Percentiles rank a stretch among this genome's conserved stretches.
Conservation (phyloP, 208 protist genomes). For the Porcisia hertigi region DNA sequence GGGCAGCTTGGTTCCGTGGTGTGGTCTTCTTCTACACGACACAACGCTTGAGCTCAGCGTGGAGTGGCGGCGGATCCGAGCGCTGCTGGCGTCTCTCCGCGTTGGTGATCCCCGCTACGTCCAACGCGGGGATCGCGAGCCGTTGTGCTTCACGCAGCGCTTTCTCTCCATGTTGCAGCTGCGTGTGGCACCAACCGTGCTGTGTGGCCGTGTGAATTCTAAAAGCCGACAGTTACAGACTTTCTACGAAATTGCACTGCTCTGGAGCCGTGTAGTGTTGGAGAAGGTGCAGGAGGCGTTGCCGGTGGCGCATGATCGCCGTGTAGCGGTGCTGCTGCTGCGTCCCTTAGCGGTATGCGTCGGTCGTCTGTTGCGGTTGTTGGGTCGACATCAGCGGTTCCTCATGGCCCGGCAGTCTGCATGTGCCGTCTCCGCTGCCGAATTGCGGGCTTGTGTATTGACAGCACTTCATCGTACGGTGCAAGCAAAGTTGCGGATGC, state of each 20-base stretch:
- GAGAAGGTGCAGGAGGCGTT: slow-evolving; percentile 36
- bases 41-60: slow-evolving; percentile 50
- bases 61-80: slow-evolving; percentile 60
- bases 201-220: slow-evolving; percentile 61
- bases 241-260: slow-evolving; percentile 54
- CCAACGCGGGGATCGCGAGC: slow-evolving; percentile 19
- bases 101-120: slow-evolving; percentile 11
- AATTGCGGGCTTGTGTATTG: slow-evolving; percentile 51
- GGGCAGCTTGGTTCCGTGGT: slow-evolving; percentile 45
- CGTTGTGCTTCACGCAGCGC: slow-evolving; percentile 35
- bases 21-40: slow-evolving; percentile 55
- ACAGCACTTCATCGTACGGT: slow-evolving; percentile 49
- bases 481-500: slow-evolving; percentile 35
- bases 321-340: slow-evolving; percentile 27
- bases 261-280: slow-evolving; percentile 57
- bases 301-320: slow-evolving; percentile 11
- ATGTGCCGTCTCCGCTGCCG: slow-evolving; percentile 38
- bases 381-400: slow-evolving; percentile 25
- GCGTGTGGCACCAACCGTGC: slow-evolving; percentile 44
- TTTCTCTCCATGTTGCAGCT: slow-evolving; percentile 46
- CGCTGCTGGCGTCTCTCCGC: slow-evolving; percentile 28
- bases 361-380: slow-evolving; percentile 32
- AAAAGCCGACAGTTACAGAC: slow-evolving; percentile 60
- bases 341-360: slow-evolving; percentile 38
- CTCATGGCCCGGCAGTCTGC: slow-evolving; percentile 38